phyloP scores from a whole-genome alignment of 2,329 filamentous ascomycete species.

The Didymella keratinophila region DNA sequence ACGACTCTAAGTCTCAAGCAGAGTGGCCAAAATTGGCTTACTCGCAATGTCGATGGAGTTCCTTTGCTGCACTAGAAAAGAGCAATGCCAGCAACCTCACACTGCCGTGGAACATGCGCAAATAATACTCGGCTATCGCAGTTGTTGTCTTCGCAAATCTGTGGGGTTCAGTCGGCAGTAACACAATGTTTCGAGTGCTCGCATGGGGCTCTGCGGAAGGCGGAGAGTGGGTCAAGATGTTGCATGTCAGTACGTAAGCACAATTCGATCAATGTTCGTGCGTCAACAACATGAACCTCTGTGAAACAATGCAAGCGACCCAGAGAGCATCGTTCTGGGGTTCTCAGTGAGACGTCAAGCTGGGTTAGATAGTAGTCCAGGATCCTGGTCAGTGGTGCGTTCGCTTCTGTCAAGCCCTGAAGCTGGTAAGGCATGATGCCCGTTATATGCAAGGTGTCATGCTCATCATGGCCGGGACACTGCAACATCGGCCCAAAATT shows the following conservation, averaged over 20 bases:
- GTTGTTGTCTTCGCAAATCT: too few relatives aligned
- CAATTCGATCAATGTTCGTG: background rate
- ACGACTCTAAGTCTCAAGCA: too few relatives aligned
- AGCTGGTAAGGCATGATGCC: background rate
- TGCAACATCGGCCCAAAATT: background rate
- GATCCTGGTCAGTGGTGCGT: background rate
- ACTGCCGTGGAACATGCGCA: too few relatives aligned
- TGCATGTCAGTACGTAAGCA: background rate
- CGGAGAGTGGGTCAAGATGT: background rate
- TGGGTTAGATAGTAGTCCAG: background rate
- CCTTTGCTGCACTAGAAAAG: too few relatives aligned
- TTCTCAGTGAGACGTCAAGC: background rate
- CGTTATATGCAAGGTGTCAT: background rate
- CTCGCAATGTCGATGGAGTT: too few relatives aligned
- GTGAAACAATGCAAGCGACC: background rate
- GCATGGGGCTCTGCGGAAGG: background rate
- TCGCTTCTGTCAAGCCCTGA: background rate
- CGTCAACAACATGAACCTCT: background rate
- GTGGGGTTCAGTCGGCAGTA: background rate
- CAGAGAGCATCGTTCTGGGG: too few relatives aligned
- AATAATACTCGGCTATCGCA: too few relatives aligned
- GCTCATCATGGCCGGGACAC: background rate
- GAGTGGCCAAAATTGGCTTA: too few relatives aligned
- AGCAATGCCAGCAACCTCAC: too few relatives aligned
- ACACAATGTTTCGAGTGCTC: background rate